These are phyloP conservation scores for Colletotrichum cordylinicola DNA, from an alignment of 2,329 filamentous ascomycete genomes.

Conservation along the genomic window DNA sequence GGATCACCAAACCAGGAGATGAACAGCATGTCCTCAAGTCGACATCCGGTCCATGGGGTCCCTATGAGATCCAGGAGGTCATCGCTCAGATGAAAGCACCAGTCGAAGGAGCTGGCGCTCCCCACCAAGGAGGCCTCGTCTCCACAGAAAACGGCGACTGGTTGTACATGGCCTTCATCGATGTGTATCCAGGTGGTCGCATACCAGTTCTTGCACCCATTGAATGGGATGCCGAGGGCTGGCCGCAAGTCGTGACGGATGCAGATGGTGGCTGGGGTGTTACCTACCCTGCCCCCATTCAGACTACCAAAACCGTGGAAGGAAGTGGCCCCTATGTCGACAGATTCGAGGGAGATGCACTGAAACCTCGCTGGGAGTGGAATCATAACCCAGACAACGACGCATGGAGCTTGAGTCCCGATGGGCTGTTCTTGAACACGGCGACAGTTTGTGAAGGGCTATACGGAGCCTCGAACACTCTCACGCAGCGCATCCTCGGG, in stretches of 20 bases:
- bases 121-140: constrained; percentile 61
- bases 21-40: constrained; percentile 54
- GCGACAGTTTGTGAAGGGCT: constrained; percentile 56
- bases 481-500: not conserved
- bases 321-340: not conserved
- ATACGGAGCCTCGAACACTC: constrained; percentile 46
- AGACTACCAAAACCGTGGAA: constrained; percentile 28
- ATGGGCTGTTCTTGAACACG: constrained; percentile 44
- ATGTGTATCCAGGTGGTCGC: constrained; percentile 58
- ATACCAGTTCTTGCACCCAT: constrained; percentile 59
- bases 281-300: constrained; percentile 46
- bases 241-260: constrained; percentile 41
- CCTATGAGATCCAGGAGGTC: constrained; percentile 46
- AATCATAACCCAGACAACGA: constrained; percentile 61
- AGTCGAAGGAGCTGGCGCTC: constrained; percentile 45
- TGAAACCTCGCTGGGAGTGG: constrained; percentile 60
- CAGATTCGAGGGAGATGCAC: constrained; percentile 30
- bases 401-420: constrained; percentile 32
- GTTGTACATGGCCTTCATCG: constrained; percentile 63
- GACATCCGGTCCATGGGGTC: constrained; percentile 49
- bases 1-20: constrained; percentile 49
- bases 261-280: constrained; percentile 42
- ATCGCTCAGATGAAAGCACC: constrained; percentile 47
- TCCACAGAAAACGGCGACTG: constrained; percentile 55
- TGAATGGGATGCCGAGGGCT: constrained; percentile 53